phyloP scores from a whole-genome alignment of 2,329 filamentous ascomycete species.

The Aspergillus niger region DNA sequence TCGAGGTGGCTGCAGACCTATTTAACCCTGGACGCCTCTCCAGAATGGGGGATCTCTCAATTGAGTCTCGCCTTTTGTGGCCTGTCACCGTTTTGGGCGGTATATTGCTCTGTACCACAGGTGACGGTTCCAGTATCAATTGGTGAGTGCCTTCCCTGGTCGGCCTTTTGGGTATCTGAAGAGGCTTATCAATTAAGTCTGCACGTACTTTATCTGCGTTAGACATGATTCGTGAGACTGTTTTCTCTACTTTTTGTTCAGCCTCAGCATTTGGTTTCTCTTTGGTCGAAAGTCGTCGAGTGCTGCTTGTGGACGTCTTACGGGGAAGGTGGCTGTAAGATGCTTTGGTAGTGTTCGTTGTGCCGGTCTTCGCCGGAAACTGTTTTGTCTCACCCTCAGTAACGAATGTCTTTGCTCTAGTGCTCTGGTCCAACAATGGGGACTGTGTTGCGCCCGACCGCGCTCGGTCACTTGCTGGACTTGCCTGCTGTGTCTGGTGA shows the following conservation, averaged over 20 bases:
- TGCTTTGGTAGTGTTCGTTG: conserved; percentile 19
- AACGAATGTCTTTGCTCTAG: conserved; percentile 14
- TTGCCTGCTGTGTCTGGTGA: conserved; percentile 22
- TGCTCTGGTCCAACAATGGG: conserved; percentile 12
- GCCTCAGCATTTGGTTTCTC: conserved; percentile 34
- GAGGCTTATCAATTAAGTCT: conserved; percentile 28
- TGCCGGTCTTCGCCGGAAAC: background rate
- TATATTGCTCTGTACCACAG: conserved; percentile 60
- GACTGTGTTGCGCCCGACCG: conserved; percentile 19
- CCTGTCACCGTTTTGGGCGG: conserved; percentile 48
- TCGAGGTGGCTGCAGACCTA: conserved; percentile 39
- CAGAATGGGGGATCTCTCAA: conserved; percentile 44
- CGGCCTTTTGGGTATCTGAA: conserved; percentile 59
- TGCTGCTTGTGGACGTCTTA: conserved; percentile 58
- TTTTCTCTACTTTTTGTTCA: background rate
- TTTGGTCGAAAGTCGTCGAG: conserved; percentile 48
- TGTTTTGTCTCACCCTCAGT: conserved; percentile 10
- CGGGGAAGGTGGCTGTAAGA: conserved; percentile 64
- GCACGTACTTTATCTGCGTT: background rate
- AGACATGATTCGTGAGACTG: background rate
- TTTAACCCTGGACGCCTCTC: conserved; percentile 31
- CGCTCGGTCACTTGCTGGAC: conserved; percentile 22
- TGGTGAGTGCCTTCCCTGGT: conserved; percentile 69
- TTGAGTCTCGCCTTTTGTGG: conserved; percentile 55
- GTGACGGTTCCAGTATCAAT: conserved; percentile 57